phyloP scores from a whole-genome alignment of 768 basidiomycete genomes.

The Boletus eberwhitei region DNA sequence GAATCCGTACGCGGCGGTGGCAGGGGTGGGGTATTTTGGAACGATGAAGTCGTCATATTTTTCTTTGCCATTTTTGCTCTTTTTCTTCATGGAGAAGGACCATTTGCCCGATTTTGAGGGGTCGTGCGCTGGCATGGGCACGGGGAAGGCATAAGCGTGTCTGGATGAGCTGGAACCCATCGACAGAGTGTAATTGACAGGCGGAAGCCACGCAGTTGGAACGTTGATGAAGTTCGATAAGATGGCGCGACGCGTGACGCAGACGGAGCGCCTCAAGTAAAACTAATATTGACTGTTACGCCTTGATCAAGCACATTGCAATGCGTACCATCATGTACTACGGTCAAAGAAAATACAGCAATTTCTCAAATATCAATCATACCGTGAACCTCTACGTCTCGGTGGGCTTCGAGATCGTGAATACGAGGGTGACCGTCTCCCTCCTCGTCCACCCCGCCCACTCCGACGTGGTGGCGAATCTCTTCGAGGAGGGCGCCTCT shows the following conservation, averaged over 20 bases:
- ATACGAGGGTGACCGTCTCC: constrained; percentile 36
- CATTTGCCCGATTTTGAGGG: constrained; percentile 15
- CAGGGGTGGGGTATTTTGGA: constrained; percentile 11
- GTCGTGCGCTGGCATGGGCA: constrained; percentile 17
- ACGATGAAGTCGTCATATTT: constrained; percentile 18
- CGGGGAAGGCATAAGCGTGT: constrained; percentile 2
- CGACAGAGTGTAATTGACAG: background rate
- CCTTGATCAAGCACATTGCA: background rate
- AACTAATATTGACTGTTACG: too few species aligned
- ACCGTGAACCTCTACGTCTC: constrained; percentile 33
- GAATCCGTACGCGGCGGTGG: constrained; percentile 12
- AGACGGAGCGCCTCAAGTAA: too few species aligned
- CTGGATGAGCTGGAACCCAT: constrained; percentile 29
- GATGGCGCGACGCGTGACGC: background rate
- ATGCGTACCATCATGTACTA: background rate
- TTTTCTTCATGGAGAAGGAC: constrained; percentile 15
- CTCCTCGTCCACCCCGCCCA: constrained; percentile 41
- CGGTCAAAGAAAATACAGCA: background rate
- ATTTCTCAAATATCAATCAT: constrained; percentile 24
- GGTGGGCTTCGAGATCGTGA: constrained; percentile 44
- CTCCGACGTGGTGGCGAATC: constrained; percentile 49
- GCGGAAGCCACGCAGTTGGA: background rate
- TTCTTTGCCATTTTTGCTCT: constrained; percentile 18
- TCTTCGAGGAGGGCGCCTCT: constrained; percentile 50
- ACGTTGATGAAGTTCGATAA: background rate